These are phyloP conservation scores for Yueomyces sinensis DNA, from an alignment of 805 yeast genomes.

Conservation along the genomic window DNA sequence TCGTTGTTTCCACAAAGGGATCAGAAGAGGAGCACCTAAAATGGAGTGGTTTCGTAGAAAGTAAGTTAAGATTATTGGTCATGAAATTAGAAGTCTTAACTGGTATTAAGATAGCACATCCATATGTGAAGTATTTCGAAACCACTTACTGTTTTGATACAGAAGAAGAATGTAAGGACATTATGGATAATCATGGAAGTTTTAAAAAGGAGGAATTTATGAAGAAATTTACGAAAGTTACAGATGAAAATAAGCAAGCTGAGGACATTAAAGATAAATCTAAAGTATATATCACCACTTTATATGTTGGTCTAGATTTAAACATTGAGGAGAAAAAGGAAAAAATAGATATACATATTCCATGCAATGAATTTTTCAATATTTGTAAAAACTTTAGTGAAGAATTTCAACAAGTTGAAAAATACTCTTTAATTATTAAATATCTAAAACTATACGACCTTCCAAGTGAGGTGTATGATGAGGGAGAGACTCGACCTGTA, in stretches of 20 bases:
- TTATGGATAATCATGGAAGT: slow-evolving; percentile 53
- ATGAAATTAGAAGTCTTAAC: slow-evolving; percentile 67
- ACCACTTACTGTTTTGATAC: slow-evolving; percentile 34
- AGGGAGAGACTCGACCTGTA: slow-evolving; percentile 65
- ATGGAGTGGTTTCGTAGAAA: slow-evolving; percentile 91
- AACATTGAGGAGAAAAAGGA: slow-evolving; percentile 37
- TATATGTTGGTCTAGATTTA: slow-evolving; percentile 65
- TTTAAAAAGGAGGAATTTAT: slow-evolving; percentile 32
- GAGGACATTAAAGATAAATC: slow-evolving; percentile 16
- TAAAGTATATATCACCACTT: slow-evolving; percentile 50
- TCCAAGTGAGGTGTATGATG: slow-evolving; percentile 72
- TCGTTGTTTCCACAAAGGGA: slow-evolving; percentile 65
- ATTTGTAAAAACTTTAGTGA: slow-evolving; percentile 63
- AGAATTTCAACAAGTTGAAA: slow-evolving; percentile 46
- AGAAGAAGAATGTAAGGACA: slow-evolving; percentile 42
- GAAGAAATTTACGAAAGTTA: slow-evolving; percentile 22
- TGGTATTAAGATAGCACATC: slow-evolving; percentile 78
- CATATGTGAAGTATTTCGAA: slow-evolving; percentile 69
- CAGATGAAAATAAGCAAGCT: slow-evolving; percentile 25
- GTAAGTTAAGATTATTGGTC: slow-evolving; percentile 69
- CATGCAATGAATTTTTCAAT: slow-evolving; percentile 79
- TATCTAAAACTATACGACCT: slow-evolving; percentile 68
- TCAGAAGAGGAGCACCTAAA: slow-evolving; percentile 70
- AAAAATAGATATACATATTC: slow-evolving; percentile 73
- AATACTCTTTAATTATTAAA: slow-evolving; percentile 45